These are phyloP conservation scores for Stevia rebaudiana DNA, from an alignment of 140 eudicot genomes.

Conservation along the genomic window DNA sequence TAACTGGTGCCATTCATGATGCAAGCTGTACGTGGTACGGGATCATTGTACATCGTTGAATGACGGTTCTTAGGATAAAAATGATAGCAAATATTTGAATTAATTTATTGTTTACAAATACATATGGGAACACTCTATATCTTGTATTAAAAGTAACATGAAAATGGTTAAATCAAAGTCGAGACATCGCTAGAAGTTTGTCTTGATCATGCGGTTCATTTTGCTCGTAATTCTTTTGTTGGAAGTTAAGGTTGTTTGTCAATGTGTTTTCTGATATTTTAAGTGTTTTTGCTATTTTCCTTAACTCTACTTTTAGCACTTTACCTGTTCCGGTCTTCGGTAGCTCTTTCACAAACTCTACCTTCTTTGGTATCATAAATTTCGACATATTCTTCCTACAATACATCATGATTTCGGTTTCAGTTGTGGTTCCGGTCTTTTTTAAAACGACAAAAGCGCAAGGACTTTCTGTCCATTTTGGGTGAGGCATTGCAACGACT, in stretches of 20 bases:
- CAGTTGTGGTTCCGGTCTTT: conserved; percentile 16
- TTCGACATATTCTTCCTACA: conserved; percentile 48
- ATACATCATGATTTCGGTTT: conserved; percentile 48
- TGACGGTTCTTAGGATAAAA: no score
- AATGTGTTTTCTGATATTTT: not conserved
- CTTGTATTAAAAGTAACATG: not conserved
- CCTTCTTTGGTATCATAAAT: conserved; percentile 76
- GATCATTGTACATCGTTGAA: no score
- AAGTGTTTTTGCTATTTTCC: conserved; percentile 42
- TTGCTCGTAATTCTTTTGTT: not conserved
- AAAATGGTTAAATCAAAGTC: conserved; percentile 29
- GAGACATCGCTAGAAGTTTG: conserved; percentile 28
- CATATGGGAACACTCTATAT: not conserved
- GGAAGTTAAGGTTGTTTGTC: conserved; percentile 6
- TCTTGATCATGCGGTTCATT: conserved; percentile 22
- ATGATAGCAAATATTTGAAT: not conserved
- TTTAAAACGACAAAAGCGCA: conserved; percentile 56
- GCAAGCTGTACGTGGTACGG: no score
- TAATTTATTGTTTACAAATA: not conserved
- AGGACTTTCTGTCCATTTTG: conserved; percentile 76
- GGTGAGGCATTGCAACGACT: conserved; percentile 82
- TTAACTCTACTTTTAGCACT: conserved; percentile 43
- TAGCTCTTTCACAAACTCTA: conserved; percentile 42
- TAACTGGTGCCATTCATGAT: no score
- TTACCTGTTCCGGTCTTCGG: conserved; percentile 63